Base-by-base conservation (phyloP, 2,329 filamentous ascomycete genomes). In the Chaetomium sp. region DNA sequence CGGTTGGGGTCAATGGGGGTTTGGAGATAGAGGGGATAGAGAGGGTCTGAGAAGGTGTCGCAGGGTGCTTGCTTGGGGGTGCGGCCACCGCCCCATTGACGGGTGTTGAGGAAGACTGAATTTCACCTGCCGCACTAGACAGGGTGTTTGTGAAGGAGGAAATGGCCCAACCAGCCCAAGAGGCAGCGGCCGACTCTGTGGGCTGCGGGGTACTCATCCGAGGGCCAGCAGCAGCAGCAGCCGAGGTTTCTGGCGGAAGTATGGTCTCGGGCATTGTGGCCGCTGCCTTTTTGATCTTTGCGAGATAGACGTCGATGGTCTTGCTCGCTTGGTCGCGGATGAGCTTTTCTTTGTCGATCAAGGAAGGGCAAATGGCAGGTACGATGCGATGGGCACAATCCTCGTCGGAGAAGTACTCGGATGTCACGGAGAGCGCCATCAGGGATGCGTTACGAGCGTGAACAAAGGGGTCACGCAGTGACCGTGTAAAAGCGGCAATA, bases 61-160 rank as follows among this genome's bases (percentile, higher is more conserved):
- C 45, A 60, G 62, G 65, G 67, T 67, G 67, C 70, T 70, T 65
- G 61, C 66, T 64, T 53, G 71, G 52, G 48, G 50, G 41, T 56
- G 71, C 50, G 50, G 53, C 40, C 66, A 70, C 35, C 69, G 71
- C 35, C 74, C 38, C 73, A 74, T 58, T 78, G 78, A 52, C 76
- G 71, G 14, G 78, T 3, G 53, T 27, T 2, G 55, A 33, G 27
- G 63, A 50, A 1, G 83, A 74, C 67, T 92, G 79, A 60, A 99
- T 99, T 55, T 96, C 88, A 14, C 94, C 94, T 7, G 87, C 87
- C 0, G 90, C 91, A 0, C 88, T 74, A 1, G 89, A 86, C 10
- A 97, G 70, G 66, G 96, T 96, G 72, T 97, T 97, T 1, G 94
- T 97, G 68, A 99, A 99, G 1, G 91, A 96, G 0, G 94, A 97